Base-by-base conservation (phyloP, 2,329 filamentous ascomycete genomes). In the Sporothrix luriei region DNA sequence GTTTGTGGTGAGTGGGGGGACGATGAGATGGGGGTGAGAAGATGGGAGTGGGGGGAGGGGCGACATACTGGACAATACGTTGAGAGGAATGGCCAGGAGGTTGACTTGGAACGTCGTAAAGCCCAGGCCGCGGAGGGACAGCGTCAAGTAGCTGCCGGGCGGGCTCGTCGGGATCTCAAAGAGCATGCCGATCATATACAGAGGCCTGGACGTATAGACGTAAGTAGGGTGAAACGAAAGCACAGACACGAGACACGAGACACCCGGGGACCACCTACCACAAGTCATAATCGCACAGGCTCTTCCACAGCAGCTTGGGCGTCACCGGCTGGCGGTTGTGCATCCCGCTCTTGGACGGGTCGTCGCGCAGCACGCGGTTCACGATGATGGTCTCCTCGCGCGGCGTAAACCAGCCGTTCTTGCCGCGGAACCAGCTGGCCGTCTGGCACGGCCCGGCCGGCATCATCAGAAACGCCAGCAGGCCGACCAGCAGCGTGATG, bases 321-420 rank as follows among this genome's bases (percentile, higher is more conserved):
- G 84, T 85, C 48, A 89, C 82, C 0, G 83, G 82, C 75, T 88
- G 79, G 4, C 87, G 82, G 72, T 88, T 88, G 74, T 88, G 85
- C 85, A 89, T 88, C 62, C 83, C 82, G 67, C 84, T 84, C 74
- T 87, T 87, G 57, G 80, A 82, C 0, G 87, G 87, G 69, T 89
- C 88, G 55, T 90, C 88, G 0, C 88, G 83, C 11, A 83, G 73
- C 7, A 83, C 76, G 0, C 88, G 80, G 72, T 89, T 90, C 49
- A 89, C 85, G 2, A 90, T 82, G 70, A 90, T 89, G 29, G 79
- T 80, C 70, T 88, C 84, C 73, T 89, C 87, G n/a, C 77, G 83
- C 57, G 87, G 84, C 2, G 75, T 84, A 75, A 89, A 90, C 88
- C 88, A 90, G 0, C 85, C 83, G 2, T 84, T 81, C 24, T 81